Base-by-base conservation (phyloP, 1,284 basidiomycete species). In the Irpex sp. region DNA sequence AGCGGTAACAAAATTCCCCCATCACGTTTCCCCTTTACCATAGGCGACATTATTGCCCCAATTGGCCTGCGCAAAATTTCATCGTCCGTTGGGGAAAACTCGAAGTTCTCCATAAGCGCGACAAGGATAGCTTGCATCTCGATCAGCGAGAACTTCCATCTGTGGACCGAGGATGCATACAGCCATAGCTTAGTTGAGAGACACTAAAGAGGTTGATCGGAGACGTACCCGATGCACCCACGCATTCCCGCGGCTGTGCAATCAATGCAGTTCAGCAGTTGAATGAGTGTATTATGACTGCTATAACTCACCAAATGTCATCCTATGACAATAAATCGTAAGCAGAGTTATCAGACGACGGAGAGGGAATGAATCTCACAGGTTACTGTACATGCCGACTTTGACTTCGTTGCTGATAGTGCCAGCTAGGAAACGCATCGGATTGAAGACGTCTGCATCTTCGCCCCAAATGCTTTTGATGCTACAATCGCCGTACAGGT, bases 1-100 rank as follows among this genome's bases (percentile, higher is more conserved):
- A 71, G 61, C 4, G 68, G 69, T 51, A 71, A 50, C 47, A 66
- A 60, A 5, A 69, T 59, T 26, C 69, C 69, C 39, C 70, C 69
- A 1, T 58, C 33, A 59, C 65, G 61, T 31, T 55, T 49, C 5
- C 68, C 69, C 6, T 68, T 62, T 37, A 71, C 61, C 63, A 65
- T 67, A 3, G 68, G 68, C 50, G 68, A 67, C 55, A 71, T 65
- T 6, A 66, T 63, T 33, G 37, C 37, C 4, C 64, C 68, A 5
- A 65, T 58, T 4, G 68, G 65, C 11, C 68, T 50, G 56, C 68
- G 66, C 43, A 67, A 61, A 35, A 71, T 66, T 31, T 71, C 69
- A 7, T 68, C 49, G 17, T 63, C 65, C 7, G 58, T 63, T 11
- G 58, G 60, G 5, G 37, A 17, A 57, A 69, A 69, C 5, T 51